phyloP scores from a whole-genome alignment of 148 eudicot species.

The Camellia granthamiana region DNA sequence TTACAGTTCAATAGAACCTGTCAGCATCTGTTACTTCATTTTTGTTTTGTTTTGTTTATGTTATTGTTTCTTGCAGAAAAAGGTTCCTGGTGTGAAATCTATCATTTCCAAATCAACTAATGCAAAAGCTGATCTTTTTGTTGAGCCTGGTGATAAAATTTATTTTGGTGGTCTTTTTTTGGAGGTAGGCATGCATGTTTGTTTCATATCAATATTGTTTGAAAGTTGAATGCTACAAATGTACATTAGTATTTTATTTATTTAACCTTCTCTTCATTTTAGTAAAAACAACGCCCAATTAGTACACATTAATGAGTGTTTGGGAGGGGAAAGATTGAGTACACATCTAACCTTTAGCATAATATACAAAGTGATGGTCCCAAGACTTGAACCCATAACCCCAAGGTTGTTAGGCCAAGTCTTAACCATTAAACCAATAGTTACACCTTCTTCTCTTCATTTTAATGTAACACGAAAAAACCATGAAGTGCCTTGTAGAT shows the following conservation, averaged over 20 bases:
- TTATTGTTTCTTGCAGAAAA: slow-evolving; percentile 48
- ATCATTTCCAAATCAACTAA: slow-evolving; percentile 88
- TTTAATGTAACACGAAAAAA: background rate
- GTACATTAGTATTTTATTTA: background rate
- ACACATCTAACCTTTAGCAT: too few species aligned
- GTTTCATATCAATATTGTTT: background rate
- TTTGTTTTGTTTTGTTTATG: slow-evolving; percentile 8
- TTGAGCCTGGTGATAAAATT: slow-evolving; percentile 78
- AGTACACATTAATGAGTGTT: too few species aligned
- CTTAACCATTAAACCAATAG: too few species aligned
- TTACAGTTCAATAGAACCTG: background rate
- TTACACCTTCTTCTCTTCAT: background rate
- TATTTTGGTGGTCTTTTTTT: slow-evolving; percentile 66
- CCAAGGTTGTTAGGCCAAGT: too few species aligned
- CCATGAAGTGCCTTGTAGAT: background rate
- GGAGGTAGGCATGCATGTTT: slow-evolving; percentile 55
- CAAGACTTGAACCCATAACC: too few species aligned
- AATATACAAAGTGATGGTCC: too few species aligned
- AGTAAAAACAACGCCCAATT: background rate
- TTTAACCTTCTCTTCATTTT: slow-evolving; percentile 1
- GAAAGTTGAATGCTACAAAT: background rate
- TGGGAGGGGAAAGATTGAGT: too few species aligned
- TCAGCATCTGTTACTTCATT: slow-evolving; percentile 1
- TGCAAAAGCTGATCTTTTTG: slow-evolving; percentile 75
- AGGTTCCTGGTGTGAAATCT: slow-evolving; percentile 71